Percentiles rank a stretch among this genome's conserved stretches.
Conservation (phyloP, 2,329 filamentous ascomycete species). For the Teratosphaeria destructans region DNA sequence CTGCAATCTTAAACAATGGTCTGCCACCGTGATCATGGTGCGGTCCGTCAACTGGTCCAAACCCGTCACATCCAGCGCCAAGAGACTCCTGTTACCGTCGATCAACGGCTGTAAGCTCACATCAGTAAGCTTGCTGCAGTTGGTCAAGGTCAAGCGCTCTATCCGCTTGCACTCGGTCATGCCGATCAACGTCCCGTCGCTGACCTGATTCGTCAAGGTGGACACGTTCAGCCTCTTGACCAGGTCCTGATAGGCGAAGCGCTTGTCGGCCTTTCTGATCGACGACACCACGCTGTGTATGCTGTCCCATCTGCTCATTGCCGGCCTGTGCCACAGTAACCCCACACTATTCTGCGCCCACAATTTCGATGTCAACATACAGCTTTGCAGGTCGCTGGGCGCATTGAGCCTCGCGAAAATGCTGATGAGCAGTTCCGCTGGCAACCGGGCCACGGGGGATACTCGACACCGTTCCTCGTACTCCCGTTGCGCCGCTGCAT, state of each 20-base stretch:
- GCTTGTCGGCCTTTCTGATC: slow-evolving; percentile 59
- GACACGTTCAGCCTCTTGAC: slow-evolving; percentile 89
- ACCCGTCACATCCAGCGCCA: slow-evolving; percentile 83
- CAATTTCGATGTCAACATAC: slow-evolving; percentile 86
- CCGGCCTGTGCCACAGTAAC: slow-evolving; percentile 85
- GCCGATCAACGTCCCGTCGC: slow-evolving; percentile 78
- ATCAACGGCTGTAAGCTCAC: slow-evolving; percentile 70
- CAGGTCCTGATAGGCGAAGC: slow-evolving; percentile 81
- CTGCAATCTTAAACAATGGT: slow-evolving; percentile 75
- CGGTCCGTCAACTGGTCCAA: slow-evolving; percentile 70
- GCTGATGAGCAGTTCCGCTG: slow-evolving; percentile 87
- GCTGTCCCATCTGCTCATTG: slow-evolving; percentile 78
- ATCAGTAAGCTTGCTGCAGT: slow-evolving; percentile 78
- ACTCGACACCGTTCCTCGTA: slow-evolving; percentile 56
- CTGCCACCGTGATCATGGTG: slow-evolving; percentile 66
- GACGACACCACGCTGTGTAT: slow-evolving; percentile 72
- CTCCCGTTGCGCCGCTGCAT: slow-evolving; percentile 48
- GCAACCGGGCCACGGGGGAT: slow-evolving; percentile 74
- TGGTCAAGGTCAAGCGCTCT: slow-evolving; percentile 85
- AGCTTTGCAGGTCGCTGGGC: slow-evolving; percentile 63
- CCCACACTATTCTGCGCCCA: slow-evolving; percentile 92
- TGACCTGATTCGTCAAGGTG: slow-evolving; percentile 63
- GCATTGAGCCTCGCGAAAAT: slow-evolving; percentile 79
- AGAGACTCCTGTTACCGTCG: slow-evolving; percentile 64
- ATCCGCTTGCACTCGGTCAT: slow-evolving; percentile 79